Base-by-base conservation (phyloP, 495 filamentous ascomycete genomes). In the Aspergillus biplanus region DNA sequence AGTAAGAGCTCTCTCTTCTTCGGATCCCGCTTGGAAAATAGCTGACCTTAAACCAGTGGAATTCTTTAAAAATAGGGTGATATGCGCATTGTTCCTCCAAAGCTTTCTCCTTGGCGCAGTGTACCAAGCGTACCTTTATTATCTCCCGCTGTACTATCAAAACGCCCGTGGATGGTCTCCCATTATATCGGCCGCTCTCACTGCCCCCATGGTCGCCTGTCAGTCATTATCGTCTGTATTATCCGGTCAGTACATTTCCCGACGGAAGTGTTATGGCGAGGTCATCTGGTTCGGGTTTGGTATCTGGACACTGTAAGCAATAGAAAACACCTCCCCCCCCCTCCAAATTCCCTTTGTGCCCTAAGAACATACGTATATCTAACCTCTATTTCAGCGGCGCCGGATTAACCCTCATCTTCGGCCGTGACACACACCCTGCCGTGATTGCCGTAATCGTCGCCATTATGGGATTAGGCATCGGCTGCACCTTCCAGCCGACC, bases 31-130 rank as follows among this genome's bases (percentile, higher is more conserved):
- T 18, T 5, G 1, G n/a, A 18, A 8, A 8, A 34, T 8, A 21
- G 61, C 68, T 76, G 56, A 74, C 64, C 16, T 13, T 31, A 13
- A 4, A 33, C 7, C 48, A 77, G 81, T 87, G 46, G 72, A 73
- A 15, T 78, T 90, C 56, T 88, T 88, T 69, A 80, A 78, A 61
- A 86, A 81, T 58, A 75, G 67, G 13, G 78, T 84, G 4, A 75
- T 88, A 31, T 71, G 68, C 33, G 75, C 82, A 7, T 78, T 89
- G 3, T 75, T 89, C 49, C 63, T 84, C 5, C 87, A 90, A 61
- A 85, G 81, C 66, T 87, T 88, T 61, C 73, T 88, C 18, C 78
- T 87, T 6, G 86, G 87, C 1, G 78, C 82, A 7, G 81, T 83
- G 7, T 89, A 87, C 53, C 85, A 87, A 54, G 69, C 82, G 3